Evolutionary conservation across 768 basidiomycete species (phyloP), one percentile per base, ranked within the genome.

Genomic region (Lactarius indigo): DNA sequence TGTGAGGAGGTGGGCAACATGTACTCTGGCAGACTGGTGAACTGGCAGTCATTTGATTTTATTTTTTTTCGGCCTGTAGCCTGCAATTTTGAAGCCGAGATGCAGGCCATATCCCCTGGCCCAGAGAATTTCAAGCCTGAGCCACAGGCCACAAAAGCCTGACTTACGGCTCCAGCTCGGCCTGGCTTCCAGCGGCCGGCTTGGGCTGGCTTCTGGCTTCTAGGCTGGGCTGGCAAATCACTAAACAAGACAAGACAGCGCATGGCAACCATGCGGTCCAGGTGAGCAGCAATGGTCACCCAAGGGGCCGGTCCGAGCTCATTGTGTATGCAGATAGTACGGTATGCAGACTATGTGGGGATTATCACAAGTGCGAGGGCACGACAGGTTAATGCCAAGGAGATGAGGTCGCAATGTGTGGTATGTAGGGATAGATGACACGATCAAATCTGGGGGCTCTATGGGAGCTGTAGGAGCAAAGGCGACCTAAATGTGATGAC

Each of bases 331-430:
- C 61, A 58, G 33, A 69, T 33, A 28, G 42, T 33, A 33, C 68
- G 68, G 52, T 68, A 68, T 10, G 65, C 64, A 7, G 52, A 17
- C 7, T 69, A 64, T 18, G 35, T 50, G 7, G 64, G 68, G 50
- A 69, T 66, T 10, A 59, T 31, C 2, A 69, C 41, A 17, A 39
- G 13, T 18, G 59, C 35, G 26, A 68, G 28, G 12, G 31, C 41
- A 15, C 35, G 58, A 42, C 63, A 68, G 9, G 54, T 37, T 30
- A 60, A 39, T 3, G 63, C 67, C 23, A 68, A 47, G 13, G 67
- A 42, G 28, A 64, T 23, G 15, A 68, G 28, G 59, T 68, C 63
- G 26, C 55, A 41, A 31, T 59, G 67, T 2, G 67, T n/a, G 15
- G n/a, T n/a, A n/a, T n/a, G 66, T 20, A 18, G 41, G 63, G 30